Evolutionary conservation across 2,329 filamentous ascomycete species (phyloP).

Genomic region (Colletotrichum cuscutae): DNA sequence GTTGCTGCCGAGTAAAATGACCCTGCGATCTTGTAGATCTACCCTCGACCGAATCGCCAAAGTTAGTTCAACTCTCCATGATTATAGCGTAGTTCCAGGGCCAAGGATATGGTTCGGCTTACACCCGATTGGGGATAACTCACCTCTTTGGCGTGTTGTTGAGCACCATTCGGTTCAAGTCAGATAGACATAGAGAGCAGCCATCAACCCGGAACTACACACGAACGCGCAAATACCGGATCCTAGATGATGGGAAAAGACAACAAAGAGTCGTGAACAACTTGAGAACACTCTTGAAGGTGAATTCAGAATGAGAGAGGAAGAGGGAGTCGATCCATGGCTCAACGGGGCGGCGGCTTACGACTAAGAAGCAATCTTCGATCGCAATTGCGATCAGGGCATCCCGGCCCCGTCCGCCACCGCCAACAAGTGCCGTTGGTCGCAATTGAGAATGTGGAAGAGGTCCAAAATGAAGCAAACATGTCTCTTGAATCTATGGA

Average conservation of each 20-base stretch:
- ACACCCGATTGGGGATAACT: conserved; percentile 21
- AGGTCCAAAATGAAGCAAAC: not conserved
- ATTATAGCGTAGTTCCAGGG: not conserved
- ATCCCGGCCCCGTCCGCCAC: conserved; percentile 29
- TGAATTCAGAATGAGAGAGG: conserved; percentile 23
- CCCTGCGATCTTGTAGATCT: conserved; percentile 35
- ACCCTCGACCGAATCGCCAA: not conserved
- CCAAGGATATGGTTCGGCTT: not conserved
- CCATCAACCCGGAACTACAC: conserved; percentile 28
- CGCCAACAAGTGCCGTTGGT: conserved; percentile 21
- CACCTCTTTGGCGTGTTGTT: conserved; percentile 35
- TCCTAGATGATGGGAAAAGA: not conserved
- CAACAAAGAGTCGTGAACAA: not conserved
- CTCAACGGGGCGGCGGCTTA: conserved; percentile 33
- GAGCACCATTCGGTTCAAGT: conserved; percentile 35
- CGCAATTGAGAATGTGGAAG: conserved; percentile 24
- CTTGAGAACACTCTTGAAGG: not conserved
- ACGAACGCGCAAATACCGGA: conserved; percentile 1
- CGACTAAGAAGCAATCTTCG: conserved; percentile 35
- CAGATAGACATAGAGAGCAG: conserved; percentile 32
- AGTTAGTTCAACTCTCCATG: not conserved
- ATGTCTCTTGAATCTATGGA: not conserved
- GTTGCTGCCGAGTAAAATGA: conserved; percentile 32
- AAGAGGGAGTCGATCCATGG: conserved; percentile 19
- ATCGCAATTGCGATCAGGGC: conserved; percentile 36